Percentiles rank a stretch among this genome's conserved stretches.
phyloP scores from a whole-genome alignment of 2,329 filamentous ascomycete genomes.

The Aspergillus tamarii region DNA sequence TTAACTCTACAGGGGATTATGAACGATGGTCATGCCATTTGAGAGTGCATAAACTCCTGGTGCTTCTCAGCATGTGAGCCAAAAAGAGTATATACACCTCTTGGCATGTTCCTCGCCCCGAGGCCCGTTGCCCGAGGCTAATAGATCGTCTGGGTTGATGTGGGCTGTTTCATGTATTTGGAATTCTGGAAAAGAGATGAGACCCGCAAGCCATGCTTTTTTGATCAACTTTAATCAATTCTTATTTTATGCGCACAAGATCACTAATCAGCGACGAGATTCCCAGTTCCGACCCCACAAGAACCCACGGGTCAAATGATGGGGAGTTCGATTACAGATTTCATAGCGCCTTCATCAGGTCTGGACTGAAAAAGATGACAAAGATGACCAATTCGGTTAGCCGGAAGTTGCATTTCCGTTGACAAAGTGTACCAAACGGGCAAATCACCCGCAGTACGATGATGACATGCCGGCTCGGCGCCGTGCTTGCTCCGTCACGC shows the following conservation, averaged over 20 bases:
- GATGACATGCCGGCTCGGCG: slow-evolving; percentile 8
- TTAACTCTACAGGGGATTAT: neutral
- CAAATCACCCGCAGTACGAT: slow-evolving; percentile 7
- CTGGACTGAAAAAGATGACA: neutral
- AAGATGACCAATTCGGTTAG: neutral
- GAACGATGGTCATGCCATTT: neutral
- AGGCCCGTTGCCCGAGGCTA: neutral
- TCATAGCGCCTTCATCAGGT: neutral
- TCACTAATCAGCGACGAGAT: neutral
- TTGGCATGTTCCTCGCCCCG: neutral
- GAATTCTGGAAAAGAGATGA: slow-evolving; percentile 1
- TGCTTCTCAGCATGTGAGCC: neutral
- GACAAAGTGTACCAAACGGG: slow-evolving; percentile 2
- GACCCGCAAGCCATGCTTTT: neutral
- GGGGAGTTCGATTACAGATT: neutral
- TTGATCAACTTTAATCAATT: neutral
- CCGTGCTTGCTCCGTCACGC: neutral
- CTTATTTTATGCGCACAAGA: neutral
- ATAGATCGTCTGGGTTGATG: neutral
- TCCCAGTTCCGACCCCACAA: neutral
- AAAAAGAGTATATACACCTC: neutral
- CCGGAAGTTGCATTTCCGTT: neutral
- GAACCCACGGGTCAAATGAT: neutral
- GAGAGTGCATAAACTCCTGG: neutral
- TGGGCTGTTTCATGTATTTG: slow-evolving; percentile 4